A percentile compares a stretch with the other conserved stretches of the same genome.
Evolutionary conservation across 805 yeast species (phyloP).

Genomic region (Metschnikowia drakensbergensis): DNA sequence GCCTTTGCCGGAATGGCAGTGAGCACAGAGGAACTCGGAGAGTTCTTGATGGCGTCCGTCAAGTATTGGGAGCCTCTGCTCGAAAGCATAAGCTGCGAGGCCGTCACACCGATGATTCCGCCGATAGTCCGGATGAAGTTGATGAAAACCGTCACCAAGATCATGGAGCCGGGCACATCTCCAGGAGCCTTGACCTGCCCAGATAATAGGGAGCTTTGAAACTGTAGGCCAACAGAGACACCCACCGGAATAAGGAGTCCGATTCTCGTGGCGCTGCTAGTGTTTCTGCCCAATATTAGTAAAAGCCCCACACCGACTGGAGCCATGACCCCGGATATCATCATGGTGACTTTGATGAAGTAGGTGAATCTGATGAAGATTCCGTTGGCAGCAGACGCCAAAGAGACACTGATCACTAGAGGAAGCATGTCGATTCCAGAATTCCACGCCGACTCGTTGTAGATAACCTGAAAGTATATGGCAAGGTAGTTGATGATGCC

Average conservation of each 20-base stretch:
- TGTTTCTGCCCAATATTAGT: conserved; percentile 23
- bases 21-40: conserved; percentile 6
- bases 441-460: conserved; percentile 30
- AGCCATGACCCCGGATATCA: conserved; percentile 28
- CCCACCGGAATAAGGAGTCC: conserved; percentile 35
- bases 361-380: conserved; percentile 27
- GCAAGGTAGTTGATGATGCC: conserved; percentile 31
- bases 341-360: conserved; percentile 29
- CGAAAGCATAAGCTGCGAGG: conserved; percentile 30
- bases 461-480: conserved; percentile 39
- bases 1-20: conserved; percentile 7
- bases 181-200: conserved; percentile 37
- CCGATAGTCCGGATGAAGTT: conserved; percentile 32
- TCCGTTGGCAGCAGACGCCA: conserved; percentile 31
- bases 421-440: conserved; percentile 39
- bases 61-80: conserved; percentile 13
- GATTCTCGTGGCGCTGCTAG: conserved; percentile 23
- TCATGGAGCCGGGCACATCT: conserved; percentile 33
- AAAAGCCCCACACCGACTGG: conserved; percentile 36
- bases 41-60: conserved; percentile 4
- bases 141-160: conserved; percentile 31
- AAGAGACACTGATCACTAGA: conserved; percentile 29
- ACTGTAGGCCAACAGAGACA: conserved; percentile 33
- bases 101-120: conserved; percentile 29
- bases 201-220: conserved; percentile 34